Evolutionary conservation across 2,329 filamentous ascomycete genomes (phyloP).

Genomic region (Zasmidium citrigriseum): DNA sequence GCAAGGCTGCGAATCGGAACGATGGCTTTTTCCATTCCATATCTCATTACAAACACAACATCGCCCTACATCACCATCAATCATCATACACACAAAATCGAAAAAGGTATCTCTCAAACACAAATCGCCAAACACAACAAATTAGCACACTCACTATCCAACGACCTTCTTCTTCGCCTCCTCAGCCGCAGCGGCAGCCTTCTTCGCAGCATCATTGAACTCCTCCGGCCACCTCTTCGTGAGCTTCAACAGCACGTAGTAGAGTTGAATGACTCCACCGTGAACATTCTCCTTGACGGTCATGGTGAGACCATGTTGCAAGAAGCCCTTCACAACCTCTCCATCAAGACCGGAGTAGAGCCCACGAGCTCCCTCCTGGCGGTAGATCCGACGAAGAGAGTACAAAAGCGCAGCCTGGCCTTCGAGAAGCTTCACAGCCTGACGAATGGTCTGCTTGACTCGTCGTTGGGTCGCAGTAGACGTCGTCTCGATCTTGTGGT

Average conservation of each 20-base stretch:
- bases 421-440: constrained; percentile 24
- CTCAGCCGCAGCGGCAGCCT: constrained; percentile 22
- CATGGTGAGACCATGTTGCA: constrained; percentile 86
- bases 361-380: constrained; percentile 63
- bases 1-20: neutral
- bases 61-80: neutral
- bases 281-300: constrained; percentile 79
- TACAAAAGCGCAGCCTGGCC: constrained; percentile 33
- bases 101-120: neutral
- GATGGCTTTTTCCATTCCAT: neutral
- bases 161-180: constrained; percentile 24
- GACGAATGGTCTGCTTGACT: constrained; percentile 12
- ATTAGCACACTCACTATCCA: constrained; percentile 7
- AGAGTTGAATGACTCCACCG: constrained; percentile 68
- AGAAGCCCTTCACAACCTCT: constrained; percentile 80
- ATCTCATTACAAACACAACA: neutral
- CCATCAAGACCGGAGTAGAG: constrained; percentile 76
- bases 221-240: constrained; percentile 45
- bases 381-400: constrained; percentile 35
- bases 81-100: neutral
- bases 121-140: neutral
- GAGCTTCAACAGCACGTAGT: constrained; percentile 64
- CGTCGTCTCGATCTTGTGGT: constrained; percentile 14
- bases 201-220: constrained; percentile 30
- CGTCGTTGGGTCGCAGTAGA: constrained; percentile 13